These are phyloP conservation scores for Penicillium roqueforti DNA, from an alignment of 495 filamentous ascomycete genomes.

Conservation along the genomic window DNA sequence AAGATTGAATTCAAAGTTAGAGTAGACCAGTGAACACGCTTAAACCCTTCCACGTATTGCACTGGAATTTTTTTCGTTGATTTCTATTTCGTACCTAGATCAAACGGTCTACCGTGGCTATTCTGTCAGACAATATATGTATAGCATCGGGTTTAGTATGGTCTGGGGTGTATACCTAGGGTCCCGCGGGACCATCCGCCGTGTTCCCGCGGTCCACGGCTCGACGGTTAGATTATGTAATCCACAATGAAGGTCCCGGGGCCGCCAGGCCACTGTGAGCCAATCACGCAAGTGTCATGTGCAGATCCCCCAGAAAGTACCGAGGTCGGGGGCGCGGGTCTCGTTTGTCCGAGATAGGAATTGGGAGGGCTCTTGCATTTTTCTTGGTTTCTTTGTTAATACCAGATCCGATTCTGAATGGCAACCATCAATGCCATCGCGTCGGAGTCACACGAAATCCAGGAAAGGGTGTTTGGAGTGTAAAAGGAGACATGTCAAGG, in stretches of 20 bases:
- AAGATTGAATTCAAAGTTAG: no score
- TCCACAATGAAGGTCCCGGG: neutral
- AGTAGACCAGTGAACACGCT: no score
- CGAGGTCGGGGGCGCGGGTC: conserved; percentile 9
- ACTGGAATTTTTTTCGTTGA: no score
- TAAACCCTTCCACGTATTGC: no score
- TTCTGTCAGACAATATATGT: no score
- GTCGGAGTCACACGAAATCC: conserved; percentile 37
- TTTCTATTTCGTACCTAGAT: no score
- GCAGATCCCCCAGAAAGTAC: conserved; percentile 15
- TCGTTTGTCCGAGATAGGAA: conserved; percentile 1
- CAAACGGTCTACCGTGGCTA: no score
- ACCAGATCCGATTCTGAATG: neutral
- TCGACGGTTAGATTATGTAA: neutral
- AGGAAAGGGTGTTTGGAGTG: conserved; percentile 39
- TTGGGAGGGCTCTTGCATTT: neutral
- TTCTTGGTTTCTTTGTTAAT: neutral
- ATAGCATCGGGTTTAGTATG: no score
- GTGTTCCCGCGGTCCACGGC: no score
- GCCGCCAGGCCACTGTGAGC: neutral
- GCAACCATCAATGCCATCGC: conserved; percentile 21
- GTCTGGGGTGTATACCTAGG: no score
- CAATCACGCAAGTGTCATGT: conserved; percentile 11
- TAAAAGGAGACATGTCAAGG: conserved; percentile 40
- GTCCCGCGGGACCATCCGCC: no score